Base-by-base conservation (phyloP, 2,329 filamentous ascomycete genomes). In the Cadophora gregata region DNA sequence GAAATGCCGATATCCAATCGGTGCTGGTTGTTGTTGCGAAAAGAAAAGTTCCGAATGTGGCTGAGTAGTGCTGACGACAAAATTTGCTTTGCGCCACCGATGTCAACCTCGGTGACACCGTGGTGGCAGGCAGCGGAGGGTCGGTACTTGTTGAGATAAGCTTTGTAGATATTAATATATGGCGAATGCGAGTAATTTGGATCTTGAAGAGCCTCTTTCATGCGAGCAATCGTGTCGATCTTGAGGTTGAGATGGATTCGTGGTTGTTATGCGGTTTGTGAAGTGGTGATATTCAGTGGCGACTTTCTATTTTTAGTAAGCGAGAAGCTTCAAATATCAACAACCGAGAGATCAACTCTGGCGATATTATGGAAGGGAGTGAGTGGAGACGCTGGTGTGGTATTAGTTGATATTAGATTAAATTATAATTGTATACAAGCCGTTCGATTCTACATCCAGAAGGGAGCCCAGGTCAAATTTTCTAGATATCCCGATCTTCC, bases 31-130 rank as follows among this genome's bases (percentile, higher is more conserved):
- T 38, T 36, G 31, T 36, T 21, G 29, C 12, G 33, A 58, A n/a
- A 33, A 38, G 21, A 25, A 42, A 38, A 3, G 24, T 14, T 25
- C 31, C 33, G 33, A 42, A 16, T 21, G 55, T 58, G 55, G 55
- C 55, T 58, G 55, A 58, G 55, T 21, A 21, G 21, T 58, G 55
- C 55, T 58, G 55, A 58, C 55, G 55, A 27, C 29, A 53, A 53
- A 58, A 14, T n/a, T 25, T 42, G 36, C 16, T 58, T 38, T 38
- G 21, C 55, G 55, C 55, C 55, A 58, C 55, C 31, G 31, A 38
- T 31, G 36, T 25, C 33, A 58, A n/a, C 31, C 21, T 58, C 55
- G 55, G 55, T 58, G 31, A 42, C 31, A 58, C 55, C 55, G 55
- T 47, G 42, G 21, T 6, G 42, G 19, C 6, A 36, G 42, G 19